Base-by-base conservation (phyloP, 257 asterid species). In the Eustoma russellianum region DNA sequence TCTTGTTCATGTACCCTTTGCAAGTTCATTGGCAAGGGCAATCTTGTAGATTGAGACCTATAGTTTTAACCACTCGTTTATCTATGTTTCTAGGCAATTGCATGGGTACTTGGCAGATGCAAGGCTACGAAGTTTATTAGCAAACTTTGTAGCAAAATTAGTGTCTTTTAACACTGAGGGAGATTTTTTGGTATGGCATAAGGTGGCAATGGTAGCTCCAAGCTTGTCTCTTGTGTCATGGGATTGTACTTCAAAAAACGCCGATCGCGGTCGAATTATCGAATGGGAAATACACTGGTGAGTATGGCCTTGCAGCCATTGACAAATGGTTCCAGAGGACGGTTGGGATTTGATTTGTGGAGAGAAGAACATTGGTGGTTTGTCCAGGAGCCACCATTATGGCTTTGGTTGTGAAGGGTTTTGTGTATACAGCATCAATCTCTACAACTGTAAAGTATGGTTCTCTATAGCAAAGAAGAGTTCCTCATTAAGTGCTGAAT, bases 231-330 rank as follows among this genome's bases (percentile, higher is more conserved):
- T 1, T 19, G 5, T 9, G 34, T 40, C 0, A 55, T 48, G 14
- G 70, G 52, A 66, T 58, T 83, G 66, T 88, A 82, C 7, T 66
- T 69, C 2, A 88, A 41, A 79, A 88, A 88, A n/a, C n/a, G n/a
- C 78, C 93, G 1, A 80, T 52, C 14, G 94, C 74, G 55, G 94
- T 88, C 16, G 86, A 74, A 48, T 82, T 85, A 59, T 82, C 67
- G 24, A 85, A 85, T 4, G 84, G 95, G 30, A 74, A 85, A 88
- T 44, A 74, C 48, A 12, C 95, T 68, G 41, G 86, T 78, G 56
- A 80, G 81, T 85, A 88, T 41, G 97, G 94, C 70, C 91, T 68
- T 1, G 88, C 95, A 2, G 97, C 97, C 88, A 85, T 78, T 0
- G 66, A 75, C 50, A 76, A 88, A 18, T 18, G 59, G 68, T 41